These are phyloP conservation scores for Citrus australasica DNA, from an alignment of 345 rosid genomes.

Conservation along the genomic window DNA sequence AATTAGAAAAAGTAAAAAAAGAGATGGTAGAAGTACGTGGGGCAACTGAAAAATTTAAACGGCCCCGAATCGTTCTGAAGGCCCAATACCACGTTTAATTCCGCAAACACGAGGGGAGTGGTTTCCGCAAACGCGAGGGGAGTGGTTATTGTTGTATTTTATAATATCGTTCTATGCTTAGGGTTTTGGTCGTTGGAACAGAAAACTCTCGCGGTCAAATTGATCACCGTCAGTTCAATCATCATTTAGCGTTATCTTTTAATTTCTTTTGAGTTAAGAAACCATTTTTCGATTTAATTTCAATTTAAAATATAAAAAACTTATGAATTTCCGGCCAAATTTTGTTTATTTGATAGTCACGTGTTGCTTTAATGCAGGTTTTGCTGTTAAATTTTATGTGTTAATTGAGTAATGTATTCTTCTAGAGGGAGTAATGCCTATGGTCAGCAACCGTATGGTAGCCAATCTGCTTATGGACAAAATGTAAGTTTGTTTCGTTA, in stretches of 20 bases:
- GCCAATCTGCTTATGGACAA: slow-evolving; percentile 78
- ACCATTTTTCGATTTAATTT: too few relatives aligned
- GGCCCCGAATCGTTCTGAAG: too few relatives aligned
- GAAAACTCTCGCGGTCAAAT: background rate
- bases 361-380: slow-evolving; percentile 6
- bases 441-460: slow-evolving; percentile 69
- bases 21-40: too few relatives aligned
- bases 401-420: slow-evolving; percentile 51
- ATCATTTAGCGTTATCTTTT: background rate
- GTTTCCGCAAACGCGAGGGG: background rate
- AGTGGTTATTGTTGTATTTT: background rate
- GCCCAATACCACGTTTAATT: background rate
- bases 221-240: background rate
- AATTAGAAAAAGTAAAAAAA: too few relatives aligned
- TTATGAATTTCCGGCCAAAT: background rate
- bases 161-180: background rate
- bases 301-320: background rate
- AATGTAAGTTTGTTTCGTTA: slow-evolving; percentile 46
- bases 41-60: too few relatives aligned
- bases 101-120: too few relatives aligned
- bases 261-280: background rate
- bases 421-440: slow-evolving; percentile 73
- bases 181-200: background rate
- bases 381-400: slow-evolving; percentile 16
- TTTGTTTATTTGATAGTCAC: background rate